Percentiles rank a stretch among this genome's conserved stretches.
phyloP scores from a whole-genome alignment of 2,329 filamentous ascomycete species.

The Pseudogymnoascus sp. region DNA sequence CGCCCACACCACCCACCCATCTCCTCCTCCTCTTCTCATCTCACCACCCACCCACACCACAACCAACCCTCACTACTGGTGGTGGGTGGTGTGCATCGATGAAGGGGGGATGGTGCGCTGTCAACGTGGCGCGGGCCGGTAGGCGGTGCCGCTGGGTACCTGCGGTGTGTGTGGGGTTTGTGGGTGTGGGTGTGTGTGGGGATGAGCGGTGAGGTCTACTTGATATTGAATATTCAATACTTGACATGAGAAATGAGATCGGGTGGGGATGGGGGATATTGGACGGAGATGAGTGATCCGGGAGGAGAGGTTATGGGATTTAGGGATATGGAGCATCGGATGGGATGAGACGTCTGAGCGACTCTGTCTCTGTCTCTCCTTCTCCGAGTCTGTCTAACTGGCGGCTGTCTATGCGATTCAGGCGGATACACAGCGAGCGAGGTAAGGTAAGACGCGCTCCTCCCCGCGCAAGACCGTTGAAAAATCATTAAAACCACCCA shows the following conservation, averaged over 20 bases:
- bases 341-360: too few species aligned
- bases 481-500: not conserved
- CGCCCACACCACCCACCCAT: too few species aligned
- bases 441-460: not conserved
- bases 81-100: too few species aligned
- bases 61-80: not conserved
- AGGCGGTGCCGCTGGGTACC: slow-evolving; percentile 37
- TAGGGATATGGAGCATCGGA: too few species aligned
- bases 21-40: too few species aligned
- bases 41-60: too few species aligned
- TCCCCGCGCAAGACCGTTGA: not conserved
- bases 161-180: slow-evolving; percentile 45
- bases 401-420: not conserved
- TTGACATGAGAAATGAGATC: not conserved
- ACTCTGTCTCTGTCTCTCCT: not conserved
- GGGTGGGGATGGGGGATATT: slow-evolving; percentile 10
- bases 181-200: slow-evolving; percentile 35
- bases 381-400: not conserved
- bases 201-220: slow-evolving; percentile 26
- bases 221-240: slow-evolving; percentile 2
- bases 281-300: not conserved
- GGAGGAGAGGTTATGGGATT: not conserved
- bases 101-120: slow-evolving; percentile 14
- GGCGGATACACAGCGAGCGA: not conserved
- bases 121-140: slow-evolving; percentile 30